A percentile compares a stretch with the other conserved stretches of the same genome.
These are phyloP conservation scores for Escovopsis sp. DNA, from an alignment of 2,329 filamentous ascomycete genomes.

Conservation along the genomic window DNA sequence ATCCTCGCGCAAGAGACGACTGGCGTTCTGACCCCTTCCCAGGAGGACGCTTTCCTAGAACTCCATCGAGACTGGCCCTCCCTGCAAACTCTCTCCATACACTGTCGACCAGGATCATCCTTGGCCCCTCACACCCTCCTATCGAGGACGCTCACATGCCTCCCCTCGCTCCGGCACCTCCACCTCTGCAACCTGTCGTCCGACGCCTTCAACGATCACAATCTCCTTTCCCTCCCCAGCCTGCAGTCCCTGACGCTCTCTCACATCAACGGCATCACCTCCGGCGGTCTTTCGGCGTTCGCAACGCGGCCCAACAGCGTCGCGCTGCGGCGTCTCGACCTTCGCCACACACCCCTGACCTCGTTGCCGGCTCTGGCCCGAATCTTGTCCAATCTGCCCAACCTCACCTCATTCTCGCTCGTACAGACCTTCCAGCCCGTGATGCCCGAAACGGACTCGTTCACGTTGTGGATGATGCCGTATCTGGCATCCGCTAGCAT, in stretches of 20 bases:
- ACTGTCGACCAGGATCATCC: conserved; percentile 41
- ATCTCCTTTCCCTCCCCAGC: conserved; percentile 38
- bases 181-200: conserved; percentile 42
- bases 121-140: conserved; percentile 39
- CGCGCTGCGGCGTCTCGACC: conserved; percentile 32
- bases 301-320: conserved; percentile 33
- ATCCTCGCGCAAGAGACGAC: conserved; percentile 11
- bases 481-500: conserved; percentile 44
- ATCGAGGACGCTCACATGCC: conserved; percentile 30
- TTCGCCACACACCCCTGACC: conserved; percentile 41
- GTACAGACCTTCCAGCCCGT: conserved; percentile 39
- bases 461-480: conserved; percentile 45
- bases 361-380: conserved; percentile 42
- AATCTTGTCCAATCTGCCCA: conserved; percentile 39
- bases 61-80: conserved; percentile 40
- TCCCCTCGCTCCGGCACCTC: conserved; percentile 43
- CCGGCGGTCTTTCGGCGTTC: conserved; percentile 40
- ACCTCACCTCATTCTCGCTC: conserved; percentile 35
- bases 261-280: conserved; percentile 40
- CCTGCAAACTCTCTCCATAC: conserved; percentile 42
- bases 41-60: conserved; percentile 31
- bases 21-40: conserved; percentile 13
- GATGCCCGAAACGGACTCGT: conserved; percentile 39
- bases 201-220: conserved; percentile 41
- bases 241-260: conserved; percentile 41